Base-by-base conservation (phyloP, 1,139 yeast genomes). In the Taphrina flavorubra region DNA sequence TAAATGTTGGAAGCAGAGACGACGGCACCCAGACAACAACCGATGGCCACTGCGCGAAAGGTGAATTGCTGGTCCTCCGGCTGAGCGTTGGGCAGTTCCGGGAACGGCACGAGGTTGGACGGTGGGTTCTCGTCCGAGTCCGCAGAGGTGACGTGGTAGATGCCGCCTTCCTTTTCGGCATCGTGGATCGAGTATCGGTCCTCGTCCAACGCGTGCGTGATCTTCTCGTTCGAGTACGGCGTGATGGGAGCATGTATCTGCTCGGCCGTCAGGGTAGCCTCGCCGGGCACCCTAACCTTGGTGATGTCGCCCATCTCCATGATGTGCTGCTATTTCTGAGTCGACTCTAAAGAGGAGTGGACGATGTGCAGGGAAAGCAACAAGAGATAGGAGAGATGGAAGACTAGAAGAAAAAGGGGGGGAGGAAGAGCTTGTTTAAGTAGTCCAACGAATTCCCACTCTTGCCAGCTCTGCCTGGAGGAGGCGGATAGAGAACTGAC, bases 1-100 rank as follows among this genome's bases (percentile, higher is more conserved):
- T 68, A 68, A 39, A 68, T 68, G 62, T 68, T 68, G 34, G 70
- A 68, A 6, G 70, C 65, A 6, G 69, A 53, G 37, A 68, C 70
- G n/a, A 68, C 61, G 14, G 65, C 65, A 6, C 70, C 70, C 11
- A 68, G 59, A 11, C 60, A 42, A 18, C 60, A 53, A 6, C 70
- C 70, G 2, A 68, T 55, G 46, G 58, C 36, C 5, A 68, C 44
- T 16, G 70, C 70, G 8, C 70, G 68, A 13, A 68, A 16, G n/a
- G 68, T 68, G 18, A 68, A 51, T 20, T 65, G 69, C 1, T 34
- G 59, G 16, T 25, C 61, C 25, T 68, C 70, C n/a, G 39, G 61
- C 14, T 18, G 61, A n/a, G 69, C 68, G 14, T 47, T 25, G 5
- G 69, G 68, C n/a, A 51, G 37, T 20, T 62, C 68, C 4, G 69